phyloP scores from a whole-genome alignment of 1,284 basidiomycete genomes.

The Omphalotus olearius region DNA sequence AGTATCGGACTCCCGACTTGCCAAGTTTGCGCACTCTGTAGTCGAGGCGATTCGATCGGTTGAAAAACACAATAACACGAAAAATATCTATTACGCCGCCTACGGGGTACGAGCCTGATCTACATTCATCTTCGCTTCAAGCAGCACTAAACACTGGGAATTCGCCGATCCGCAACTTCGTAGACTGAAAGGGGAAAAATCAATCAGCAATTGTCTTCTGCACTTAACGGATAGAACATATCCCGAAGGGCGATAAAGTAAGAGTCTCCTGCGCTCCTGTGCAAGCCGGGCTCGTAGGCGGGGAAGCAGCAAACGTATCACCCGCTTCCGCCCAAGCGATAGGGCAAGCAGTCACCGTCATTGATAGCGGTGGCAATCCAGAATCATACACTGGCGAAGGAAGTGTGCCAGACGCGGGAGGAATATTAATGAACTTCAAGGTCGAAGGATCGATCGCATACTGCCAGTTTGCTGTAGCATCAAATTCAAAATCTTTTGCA shows the following conservation, averaged over 20 bases:
- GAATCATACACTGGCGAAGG: conserved; percentile 55
- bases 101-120: no score
- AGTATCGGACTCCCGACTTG: no score
- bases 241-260: conserved; percentile 48
- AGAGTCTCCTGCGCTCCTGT: conserved; percentile 39
- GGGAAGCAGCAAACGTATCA: conserved; percentile 44
- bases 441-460: conserved; percentile 54
- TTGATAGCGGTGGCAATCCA: conserved; percentile 45
- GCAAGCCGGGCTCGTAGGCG: conserved; percentile 44
- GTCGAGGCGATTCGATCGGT: no score
- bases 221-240: conserved; percentile 21
- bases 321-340: conserved; percentile 48
- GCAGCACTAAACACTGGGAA: conserved; percentile 37
- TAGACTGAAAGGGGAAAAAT: conserved; percentile 32
- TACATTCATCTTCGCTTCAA: conserved; percentile 11
- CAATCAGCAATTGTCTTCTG: background rate
- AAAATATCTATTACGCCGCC: no score
- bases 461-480: conserved; percentile 45
- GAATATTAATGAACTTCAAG: conserved; percentile 39
- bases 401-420: conserved; percentile 33
- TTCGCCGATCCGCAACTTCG: conserved; percentile 51
- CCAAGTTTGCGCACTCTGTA: no score
- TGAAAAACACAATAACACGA: no score
- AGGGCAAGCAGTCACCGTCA: conserved; percentile 46
- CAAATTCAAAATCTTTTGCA: conserved; percentile 50